A percentile compares a stretch with the other conserved stretches of the same genome.
phyloP scores from a whole-genome alignment of 2,329 filamentous ascomycete species.

The Aspergillus cejpii region DNA sequence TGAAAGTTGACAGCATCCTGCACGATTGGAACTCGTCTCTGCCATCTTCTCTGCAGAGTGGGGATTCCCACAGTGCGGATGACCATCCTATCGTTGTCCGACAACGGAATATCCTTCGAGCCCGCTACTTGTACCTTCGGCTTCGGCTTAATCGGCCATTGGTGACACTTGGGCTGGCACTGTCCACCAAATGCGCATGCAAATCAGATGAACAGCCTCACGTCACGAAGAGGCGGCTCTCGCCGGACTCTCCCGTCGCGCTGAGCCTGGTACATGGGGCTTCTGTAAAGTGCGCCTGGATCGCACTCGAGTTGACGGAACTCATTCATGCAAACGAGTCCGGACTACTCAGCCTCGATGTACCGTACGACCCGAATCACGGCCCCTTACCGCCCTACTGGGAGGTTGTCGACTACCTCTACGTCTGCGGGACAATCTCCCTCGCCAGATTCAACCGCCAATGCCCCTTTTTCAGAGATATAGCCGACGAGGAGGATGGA shows the following conservation, averaged over 20 bases:
- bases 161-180: constrained; percentile 7
- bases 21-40: constrained; percentile 21
- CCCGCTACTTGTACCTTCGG: constrained; percentile 21
- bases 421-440: constrained; percentile 10
- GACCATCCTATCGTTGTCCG: constrained; percentile 17
- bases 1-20: constrained; percentile 16
- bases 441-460: constrained; percentile 7
- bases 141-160: constrained; percentile 15
- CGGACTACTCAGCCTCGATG: constrained; percentile 2
- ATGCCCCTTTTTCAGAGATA: constrained; percentile 2
- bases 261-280: constrained; percentile 10
- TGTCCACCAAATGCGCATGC: constrained; percentile 8
- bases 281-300: constrained; percentile 9
- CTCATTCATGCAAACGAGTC: constrained; percentile 5
- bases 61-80: background rate
- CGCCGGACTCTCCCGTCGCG: constrained; percentile 6
- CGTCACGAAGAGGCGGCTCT: background rate
- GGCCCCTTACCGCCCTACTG: constrained; percentile 7
- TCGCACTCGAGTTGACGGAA: constrained; percentile 6
- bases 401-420: constrained; percentile 15
- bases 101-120: constrained; percentile 21
- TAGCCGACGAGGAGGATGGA: background rate
- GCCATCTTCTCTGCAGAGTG: constrained; percentile 16
- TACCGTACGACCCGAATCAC: background rate
- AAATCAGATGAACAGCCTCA: constrained; percentile 4